These are phyloP conservation scores for Bombardia bombarda DNA, from an alignment of 495 filamentous ascomycete species.

Conservation along the genomic window DNA sequence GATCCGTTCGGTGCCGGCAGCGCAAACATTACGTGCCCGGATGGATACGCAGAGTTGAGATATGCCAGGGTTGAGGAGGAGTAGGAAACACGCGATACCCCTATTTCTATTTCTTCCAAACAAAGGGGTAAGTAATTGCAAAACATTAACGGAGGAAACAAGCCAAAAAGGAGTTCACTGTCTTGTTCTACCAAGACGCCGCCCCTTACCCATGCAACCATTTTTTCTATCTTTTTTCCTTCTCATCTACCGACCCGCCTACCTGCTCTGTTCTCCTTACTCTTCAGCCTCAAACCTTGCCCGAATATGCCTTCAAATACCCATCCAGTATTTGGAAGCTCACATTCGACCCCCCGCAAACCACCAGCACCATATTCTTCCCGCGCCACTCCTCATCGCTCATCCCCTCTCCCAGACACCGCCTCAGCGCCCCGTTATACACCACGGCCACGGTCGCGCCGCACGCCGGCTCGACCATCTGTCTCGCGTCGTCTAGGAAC, in stretches of 20 bases:
- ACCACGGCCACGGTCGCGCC: conserved; percentile 66
- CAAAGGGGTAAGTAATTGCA: too few relatives aligned
- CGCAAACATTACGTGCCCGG: not conserved
- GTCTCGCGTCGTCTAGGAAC: conserved; percentile 74
- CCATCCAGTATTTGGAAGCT: conserved; percentile 55
- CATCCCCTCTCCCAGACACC: conserved; percentile 48
- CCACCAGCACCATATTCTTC: conserved; percentile 72
- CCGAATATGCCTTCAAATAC: conserved; percentile 52
- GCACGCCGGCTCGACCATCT: conserved; percentile 79
- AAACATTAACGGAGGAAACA: too few relatives aligned
- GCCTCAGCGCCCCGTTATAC: conserved; percentile 57
- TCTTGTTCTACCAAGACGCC: too few relatives aligned
- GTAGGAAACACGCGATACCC: too few relatives aligned
- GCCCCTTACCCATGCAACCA: too few relatives aligned
- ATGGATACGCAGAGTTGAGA: conserved; percentile 18
- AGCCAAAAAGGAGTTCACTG: too few relatives aligned
- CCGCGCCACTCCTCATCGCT: conserved; percentile 41
- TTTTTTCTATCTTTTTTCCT: not conserved
- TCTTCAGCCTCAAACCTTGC: conserved; percentile 2
- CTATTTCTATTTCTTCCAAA: too few relatives aligned
- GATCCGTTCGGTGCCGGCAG: too few relatives aligned
- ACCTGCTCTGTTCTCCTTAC: not conserved
- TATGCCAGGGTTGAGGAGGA: conserved; percentile 9
- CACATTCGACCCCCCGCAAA: conserved; percentile 80
- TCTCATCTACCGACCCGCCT: not conserved